phyloP scores from a whole-genome alignment of 352 stramenopile genomes.

The Globisporangium cystogenes region DNA sequence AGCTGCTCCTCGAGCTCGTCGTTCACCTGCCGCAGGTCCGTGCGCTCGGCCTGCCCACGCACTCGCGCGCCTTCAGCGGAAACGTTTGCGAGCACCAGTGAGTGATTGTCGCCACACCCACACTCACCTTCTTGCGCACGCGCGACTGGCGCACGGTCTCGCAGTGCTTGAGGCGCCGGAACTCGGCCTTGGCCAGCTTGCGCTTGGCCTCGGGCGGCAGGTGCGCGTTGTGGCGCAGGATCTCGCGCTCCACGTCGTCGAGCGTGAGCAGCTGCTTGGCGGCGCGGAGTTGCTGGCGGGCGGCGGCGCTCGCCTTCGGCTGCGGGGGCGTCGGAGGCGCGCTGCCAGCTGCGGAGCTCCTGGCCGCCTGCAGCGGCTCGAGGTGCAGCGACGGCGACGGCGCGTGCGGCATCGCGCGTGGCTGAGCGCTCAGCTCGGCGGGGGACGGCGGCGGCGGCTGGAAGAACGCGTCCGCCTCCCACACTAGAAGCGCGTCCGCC shows the following conservation, averaged over 20 bases:
- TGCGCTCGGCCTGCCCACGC: slow-evolving; percentile 39
- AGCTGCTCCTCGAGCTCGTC: slow-evolving; percentile 53
- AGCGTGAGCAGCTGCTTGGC: slow-evolving; percentile 39
- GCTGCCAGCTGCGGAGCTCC: too few species aligned
- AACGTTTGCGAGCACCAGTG: too few species aligned
- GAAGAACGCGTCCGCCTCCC: slow-evolving; percentile 9
- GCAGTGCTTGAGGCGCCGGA: slow-evolving; percentile 73
- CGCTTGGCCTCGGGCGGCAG: slow-evolving; percentile 36
- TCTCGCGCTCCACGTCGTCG: slow-evolving; percentile 51
- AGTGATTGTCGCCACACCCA: too few species aligned
- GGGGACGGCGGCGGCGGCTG: slow-evolving; percentile 26
- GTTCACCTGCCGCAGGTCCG: slow-evolving; percentile 47
- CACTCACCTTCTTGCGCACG: slow-evolving; percentile 61
- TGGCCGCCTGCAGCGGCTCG: slow-evolving; percentile 15
- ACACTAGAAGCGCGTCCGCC: background rate
- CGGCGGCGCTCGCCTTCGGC: background rate
- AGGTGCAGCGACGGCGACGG: slow-evolving; percentile 28
- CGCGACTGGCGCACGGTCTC: slow-evolving; percentile 75
- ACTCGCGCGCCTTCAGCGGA: too few species aligned
- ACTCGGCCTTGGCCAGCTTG: slow-evolving; percentile 59
- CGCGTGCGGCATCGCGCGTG: slow-evolving; percentile 23
- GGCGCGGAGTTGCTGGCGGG: slow-evolving; percentile 4
- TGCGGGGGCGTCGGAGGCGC: too few species aligned
- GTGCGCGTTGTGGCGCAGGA: slow-evolving; percentile 33
- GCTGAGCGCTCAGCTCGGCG: slow-evolving; percentile 13